Percentiles rank a stretch among this genome's conserved stretches.
Conservation (phyloP, 1,284 basidiomycete genomes). For the Rhodotorula mucilaginosa region DNA sequence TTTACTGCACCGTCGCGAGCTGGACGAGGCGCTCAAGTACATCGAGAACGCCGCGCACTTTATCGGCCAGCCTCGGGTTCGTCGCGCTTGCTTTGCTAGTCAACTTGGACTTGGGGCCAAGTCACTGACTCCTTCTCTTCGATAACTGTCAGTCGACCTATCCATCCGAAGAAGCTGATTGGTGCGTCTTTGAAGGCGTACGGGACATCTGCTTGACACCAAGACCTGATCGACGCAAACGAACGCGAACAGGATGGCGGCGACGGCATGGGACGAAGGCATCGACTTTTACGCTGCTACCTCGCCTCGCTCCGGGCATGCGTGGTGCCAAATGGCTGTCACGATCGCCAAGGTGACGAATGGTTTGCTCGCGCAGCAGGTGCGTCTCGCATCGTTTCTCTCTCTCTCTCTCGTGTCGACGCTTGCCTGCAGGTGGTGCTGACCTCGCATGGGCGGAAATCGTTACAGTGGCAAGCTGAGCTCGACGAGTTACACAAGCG, state of each 20-base stretch:
- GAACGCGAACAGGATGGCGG: constrained; percentile 11
- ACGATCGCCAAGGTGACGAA: background rate
- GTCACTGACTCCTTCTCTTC: background rate
- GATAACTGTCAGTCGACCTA: background rate
- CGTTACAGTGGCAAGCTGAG: background rate
- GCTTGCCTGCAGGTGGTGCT: too few species aligned
- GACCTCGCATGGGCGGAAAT: too few species aligned
- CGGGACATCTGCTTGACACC: background rate
- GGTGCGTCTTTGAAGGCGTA: background rate
- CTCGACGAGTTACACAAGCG: background rate
- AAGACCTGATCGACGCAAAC: too few species aligned
- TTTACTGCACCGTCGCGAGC: constrained; percentile 1
- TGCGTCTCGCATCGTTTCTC: background rate
- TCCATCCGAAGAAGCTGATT: constrained; percentile 11
- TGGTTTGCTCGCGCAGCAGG: background rate
- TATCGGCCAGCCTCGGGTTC: background rate
- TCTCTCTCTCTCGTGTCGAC: too few species aligned
- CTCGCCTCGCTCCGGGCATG: background rate
- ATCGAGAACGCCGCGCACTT: constrained; percentile 14
- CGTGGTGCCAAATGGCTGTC: background rate
- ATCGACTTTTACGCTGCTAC: constrained; percentile 5
- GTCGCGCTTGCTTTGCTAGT: background rate
- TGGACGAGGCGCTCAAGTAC: constrained; percentile 16
- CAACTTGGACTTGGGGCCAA: too few species aligned
- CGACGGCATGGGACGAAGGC: constrained; percentile 21